A percentile compares a stretch with the other conserved stretches of the same genome.
These are phyloP conservation scores for Kuraishia piskuri DNA, from an alignment of 805 yeast species.

Conservation along the genomic window DNA sequence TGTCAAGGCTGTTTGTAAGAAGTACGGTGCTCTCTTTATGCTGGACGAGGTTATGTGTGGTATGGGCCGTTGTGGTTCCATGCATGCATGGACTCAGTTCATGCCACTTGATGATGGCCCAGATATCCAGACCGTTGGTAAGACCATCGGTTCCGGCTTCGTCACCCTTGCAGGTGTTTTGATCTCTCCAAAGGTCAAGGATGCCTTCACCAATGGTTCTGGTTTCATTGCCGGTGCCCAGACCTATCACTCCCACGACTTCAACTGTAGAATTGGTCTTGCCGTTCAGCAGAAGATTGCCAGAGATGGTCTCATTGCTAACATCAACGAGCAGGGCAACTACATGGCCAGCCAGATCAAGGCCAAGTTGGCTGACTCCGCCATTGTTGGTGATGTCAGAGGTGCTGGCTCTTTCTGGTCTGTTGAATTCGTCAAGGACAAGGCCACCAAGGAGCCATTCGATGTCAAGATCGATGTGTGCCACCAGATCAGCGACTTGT, in stretches of 20 bases:
- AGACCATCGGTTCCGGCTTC: slow-evolving; percentile 40
- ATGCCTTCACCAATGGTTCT: slow-evolving; percentile 29
- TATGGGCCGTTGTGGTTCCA: slow-evolving; percentile 41
- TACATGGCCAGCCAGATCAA: slow-evolving; percentile 29
- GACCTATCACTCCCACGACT: slow-evolving; percentile 41
- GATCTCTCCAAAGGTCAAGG: slow-evolving; percentile 30
- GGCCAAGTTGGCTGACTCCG: slow-evolving; percentile 23
- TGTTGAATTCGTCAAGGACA: slow-evolving; percentile 47
- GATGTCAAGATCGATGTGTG: slow-evolving; percentile 28
- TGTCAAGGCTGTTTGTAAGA: slow-evolving; percentile 36
- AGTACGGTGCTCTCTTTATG: slow-evolving; percentile 40
- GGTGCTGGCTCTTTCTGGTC: slow-evolving; percentile 58
- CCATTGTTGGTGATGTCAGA: slow-evolving; percentile 49
- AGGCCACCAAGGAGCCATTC: slow-evolving; percentile 40
- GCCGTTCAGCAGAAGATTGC: slow-evolving; percentile 36
- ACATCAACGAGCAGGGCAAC: slow-evolving; percentile 34
- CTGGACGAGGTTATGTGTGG: slow-evolving; percentile 55
- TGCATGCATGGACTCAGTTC: slow-evolving; percentile 38
- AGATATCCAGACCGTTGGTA: slow-evolving; percentile 40
- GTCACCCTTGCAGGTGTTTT: slow-evolving; percentile 40
- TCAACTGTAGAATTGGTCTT: slow-evolving; percentile 36
- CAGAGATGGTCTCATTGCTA: slow-evolving; percentile 25
- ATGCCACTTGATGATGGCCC: slow-evolving; percentile 32
- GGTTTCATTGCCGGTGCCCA: slow-evolving; percentile 36
- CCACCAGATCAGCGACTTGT: slow-evolving; percentile 21